Conservation (phyloP, 306 rosid genomes). For the Cucumis hystrix region DNA sequence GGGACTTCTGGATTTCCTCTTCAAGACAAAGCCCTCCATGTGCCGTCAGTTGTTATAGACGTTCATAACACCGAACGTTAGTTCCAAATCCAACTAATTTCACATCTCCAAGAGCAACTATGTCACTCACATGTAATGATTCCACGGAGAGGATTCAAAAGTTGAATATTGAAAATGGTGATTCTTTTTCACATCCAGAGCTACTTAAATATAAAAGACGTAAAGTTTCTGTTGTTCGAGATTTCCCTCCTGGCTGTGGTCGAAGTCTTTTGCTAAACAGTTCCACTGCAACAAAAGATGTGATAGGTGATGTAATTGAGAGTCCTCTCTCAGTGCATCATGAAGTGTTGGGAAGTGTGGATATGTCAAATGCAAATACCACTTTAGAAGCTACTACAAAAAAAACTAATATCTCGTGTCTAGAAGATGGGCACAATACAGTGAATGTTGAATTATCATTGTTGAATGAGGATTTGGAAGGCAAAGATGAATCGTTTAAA, state of each 20-base stretch:
- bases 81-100: constrained; percentile 17
- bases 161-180: constrained; percentile 27
- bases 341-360: not conserved
- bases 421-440: constrained; percentile 11
- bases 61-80: not conserved
- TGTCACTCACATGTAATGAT: constrained; percentile 21
- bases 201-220: constrained; percentile 29
- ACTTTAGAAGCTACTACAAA: constrained; percentile 10
- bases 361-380: constrained; percentile 1
- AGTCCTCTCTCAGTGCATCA: constrained; percentile 11
- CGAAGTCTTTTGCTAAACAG: constrained; percentile 12
- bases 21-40: not conserved
- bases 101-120: constrained; percentile 12
- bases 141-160: constrained; percentile 26
- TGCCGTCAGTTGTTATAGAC: not conserved
- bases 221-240: constrained; percentile 50
- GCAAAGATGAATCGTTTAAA: not conserved
- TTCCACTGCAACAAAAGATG: not conserved
- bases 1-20: not conserved
- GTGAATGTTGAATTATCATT: constrained; percentile 11
- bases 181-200: constrained; percentile 4
- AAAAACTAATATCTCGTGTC: not conserved
- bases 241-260: constrained; percentile 76
- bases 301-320: not conserved
- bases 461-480: constrained; percentile 7